Evolutionary conservation across 345 rosid genomes (phyloP).

Genomic region (Tarenaya hassleriana): DNA sequence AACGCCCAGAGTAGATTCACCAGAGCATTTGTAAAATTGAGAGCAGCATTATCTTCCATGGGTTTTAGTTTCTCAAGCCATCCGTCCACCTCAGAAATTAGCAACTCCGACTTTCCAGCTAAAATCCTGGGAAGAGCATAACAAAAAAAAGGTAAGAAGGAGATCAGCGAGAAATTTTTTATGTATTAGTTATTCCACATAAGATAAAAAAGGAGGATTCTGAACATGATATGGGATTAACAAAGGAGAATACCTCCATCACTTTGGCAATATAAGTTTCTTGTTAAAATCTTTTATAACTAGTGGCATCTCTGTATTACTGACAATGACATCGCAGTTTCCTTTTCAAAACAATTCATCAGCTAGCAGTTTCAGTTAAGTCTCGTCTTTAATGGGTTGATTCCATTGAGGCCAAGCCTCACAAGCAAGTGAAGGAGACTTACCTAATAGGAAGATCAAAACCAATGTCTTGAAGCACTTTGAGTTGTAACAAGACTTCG

Average conservation of each 20-base stretch:
- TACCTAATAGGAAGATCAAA: slow-evolving; percentile 88
- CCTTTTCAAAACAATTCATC: too few relatives aligned
- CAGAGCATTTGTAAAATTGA: slow-evolving; percentile 81
- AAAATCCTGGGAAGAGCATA: slow-evolving; percentile 47
- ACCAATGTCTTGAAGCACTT: slow-evolving; percentile 60
- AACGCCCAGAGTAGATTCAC: slow-evolving; percentile 90
- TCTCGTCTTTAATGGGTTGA: background rate
- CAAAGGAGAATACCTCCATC: too few relatives aligned
- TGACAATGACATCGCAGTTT: too few relatives aligned
- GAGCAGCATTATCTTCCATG: slow-evolving; percentile 73
- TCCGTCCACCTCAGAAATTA: slow-evolving; percentile 61
- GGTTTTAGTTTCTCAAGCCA: slow-evolving; percentile 60
- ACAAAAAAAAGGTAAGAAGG: slow-evolving; percentile 11
- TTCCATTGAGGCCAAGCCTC: too few relatives aligned
- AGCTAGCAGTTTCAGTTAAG: too few relatives aligned
- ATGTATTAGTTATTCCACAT: too few relatives aligned
- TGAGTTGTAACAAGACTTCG: slow-evolving; percentile 58
- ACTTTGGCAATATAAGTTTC: too few relatives aligned
- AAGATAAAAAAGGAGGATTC: too few relatives aligned
- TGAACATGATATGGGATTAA: too few relatives aligned
- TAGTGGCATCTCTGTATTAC: too few relatives aligned
- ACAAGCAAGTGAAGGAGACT: slow-evolving; percentile 9
- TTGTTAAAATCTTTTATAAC: too few relatives aligned
- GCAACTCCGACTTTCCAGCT: slow-evolving; percentile 46
- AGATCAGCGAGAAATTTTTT: slow-evolving; percentile 13